Base-by-base conservation (phyloP, 192 early-diverging fungal species). In the Cetraspora pellucida region DNA sequence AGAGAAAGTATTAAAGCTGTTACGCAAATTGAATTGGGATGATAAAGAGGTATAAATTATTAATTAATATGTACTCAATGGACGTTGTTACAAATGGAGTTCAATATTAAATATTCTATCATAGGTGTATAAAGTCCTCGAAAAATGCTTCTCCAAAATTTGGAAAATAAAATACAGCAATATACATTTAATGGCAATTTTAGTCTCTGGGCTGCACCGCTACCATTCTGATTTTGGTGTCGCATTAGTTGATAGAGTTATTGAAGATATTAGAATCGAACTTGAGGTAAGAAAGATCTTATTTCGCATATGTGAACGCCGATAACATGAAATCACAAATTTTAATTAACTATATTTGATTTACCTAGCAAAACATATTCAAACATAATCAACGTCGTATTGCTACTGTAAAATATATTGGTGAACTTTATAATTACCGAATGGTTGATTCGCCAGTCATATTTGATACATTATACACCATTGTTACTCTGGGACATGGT, bases 81-180 rank as follows among this genome's bases (percentile, higher is more conserved):
- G 55, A 21, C 46, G n/a, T 4, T 25, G 0, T 46, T 21, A n/a
- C 17, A 9, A 27, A 31, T 16, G 0, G 21, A 55, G 17, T 57
- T 21, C 8, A 6, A 30, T 27, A 30, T 31, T 30, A 13, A 55
- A 19, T 25, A 17, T 44, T 60, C 80, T 64, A 80, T 77, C 21
- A 28, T 43, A 84, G 83, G 81, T 90, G 7, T 80, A 86, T 13
- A 81, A 82, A 27, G 80, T 95, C 55, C 77, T 98, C 2, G 66
- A 87, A n/a, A 90, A 89, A 60, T 84, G 91, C 49, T 98, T 99
- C 69, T 86, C 87, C 71, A 97, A 98, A 77, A 84, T 95, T 25
- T 97, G 95, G 95, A 97, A 97, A 81, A 87, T 98, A 70, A 96
- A 96, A 79, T 94, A 91, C 78, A 88, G 91, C 66, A 94, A 96